Conservation (phyloP, 768 basidiomycete species). For the Ephemerocybe angulata region DNA sequence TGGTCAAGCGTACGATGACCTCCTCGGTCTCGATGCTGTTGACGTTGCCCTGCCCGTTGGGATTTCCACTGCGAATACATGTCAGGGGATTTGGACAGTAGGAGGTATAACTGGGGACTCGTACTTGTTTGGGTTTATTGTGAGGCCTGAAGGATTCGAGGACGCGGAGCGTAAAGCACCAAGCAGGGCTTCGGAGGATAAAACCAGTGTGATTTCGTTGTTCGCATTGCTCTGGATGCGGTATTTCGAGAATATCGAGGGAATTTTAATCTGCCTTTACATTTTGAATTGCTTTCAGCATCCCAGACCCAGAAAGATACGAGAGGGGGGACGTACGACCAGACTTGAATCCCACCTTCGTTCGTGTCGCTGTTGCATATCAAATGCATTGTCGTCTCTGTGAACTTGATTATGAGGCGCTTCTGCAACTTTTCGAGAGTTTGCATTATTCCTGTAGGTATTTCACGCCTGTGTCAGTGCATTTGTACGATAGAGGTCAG, state of each 20-base stretch:
- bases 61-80: too few species aligned
- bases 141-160: slow-evolving; percentile 34
- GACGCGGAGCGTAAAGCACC: slow-evolving; percentile 67
- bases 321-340: slow-evolving; percentile 56
- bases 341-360: slow-evolving; percentile 85
- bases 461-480: background rate
- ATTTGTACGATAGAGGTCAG: background rate
- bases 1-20: slow-evolving; percentile 79
- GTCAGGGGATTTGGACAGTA: too few species aligned
- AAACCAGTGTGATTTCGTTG: slow-evolving; percentile 75
- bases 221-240: slow-evolving; percentile 83
- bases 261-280: slow-evolving; percentile 57
- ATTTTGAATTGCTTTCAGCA: background rate
- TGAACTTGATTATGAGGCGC: slow-evolving; percentile 78
- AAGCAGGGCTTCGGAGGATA: slow-evolving; percentile 71
- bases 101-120: too few species aligned
- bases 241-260: slow-evolving; percentile 69
- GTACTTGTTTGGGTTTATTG: too few species aligned
- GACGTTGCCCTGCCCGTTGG: background rate
- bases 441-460: slow-evolving; percentile 64
- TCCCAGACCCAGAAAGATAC: background rate
- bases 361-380: slow-evolving; percentile 80
- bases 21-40: slow-evolving; percentile 56
- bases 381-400: slow-evolving; percentile 68
- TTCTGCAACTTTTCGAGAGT: slow-evolving; percentile 82